Evolutionary conservation across 495 filamentous ascomycete species (phyloP).

Genomic region (Chaetomium fimeti): DNA sequence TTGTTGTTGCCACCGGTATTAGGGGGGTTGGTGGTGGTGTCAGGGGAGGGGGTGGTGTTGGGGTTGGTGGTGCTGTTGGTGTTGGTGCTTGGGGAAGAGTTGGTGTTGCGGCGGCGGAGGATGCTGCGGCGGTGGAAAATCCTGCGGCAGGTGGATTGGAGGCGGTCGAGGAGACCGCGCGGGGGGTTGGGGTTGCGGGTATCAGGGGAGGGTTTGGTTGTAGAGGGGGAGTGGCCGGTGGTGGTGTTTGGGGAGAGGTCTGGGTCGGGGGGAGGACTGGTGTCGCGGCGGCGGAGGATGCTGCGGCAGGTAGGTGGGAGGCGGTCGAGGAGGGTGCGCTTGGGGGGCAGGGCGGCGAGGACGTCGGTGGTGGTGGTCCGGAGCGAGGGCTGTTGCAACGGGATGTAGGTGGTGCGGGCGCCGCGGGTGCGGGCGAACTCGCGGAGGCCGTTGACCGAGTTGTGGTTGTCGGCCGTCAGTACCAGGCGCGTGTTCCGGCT

Average conservation of each 20-base stretch:
- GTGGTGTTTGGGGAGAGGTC: neutral
- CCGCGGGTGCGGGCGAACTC: conserved; percentile 28
- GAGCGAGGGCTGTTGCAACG: conserved; percentile 21
- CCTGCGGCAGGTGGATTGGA: neutral
- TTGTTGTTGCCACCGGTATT: no score
- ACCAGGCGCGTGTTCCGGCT: conserved; percentile 21
- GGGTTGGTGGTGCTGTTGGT: neutral
- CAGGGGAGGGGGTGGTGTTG: no score
- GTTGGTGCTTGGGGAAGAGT: neutral
- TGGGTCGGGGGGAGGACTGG: neutral
- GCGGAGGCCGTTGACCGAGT: conserved; percentile 39
- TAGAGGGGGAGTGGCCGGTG: neutral
- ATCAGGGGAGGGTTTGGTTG: neutral
- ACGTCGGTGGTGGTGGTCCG: conserved; percentile 23
- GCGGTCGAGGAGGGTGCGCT: neutral
- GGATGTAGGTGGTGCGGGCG: conserved; percentile 28
- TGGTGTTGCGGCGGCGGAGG: neutral
- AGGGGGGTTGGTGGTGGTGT: neutral
- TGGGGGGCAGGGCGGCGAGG: conserved; percentile 12
- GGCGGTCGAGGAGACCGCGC: neutral
- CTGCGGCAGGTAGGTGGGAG: neutral
- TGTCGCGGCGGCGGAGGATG: neutral
- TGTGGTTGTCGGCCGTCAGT: conserved; percentile 40
- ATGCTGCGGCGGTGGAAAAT: no score
- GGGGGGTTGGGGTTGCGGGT: conserved; percentile 7